Conservation (phyloP, 1,139 yeast genomes). For the Komagataea norvegica region DNA sequence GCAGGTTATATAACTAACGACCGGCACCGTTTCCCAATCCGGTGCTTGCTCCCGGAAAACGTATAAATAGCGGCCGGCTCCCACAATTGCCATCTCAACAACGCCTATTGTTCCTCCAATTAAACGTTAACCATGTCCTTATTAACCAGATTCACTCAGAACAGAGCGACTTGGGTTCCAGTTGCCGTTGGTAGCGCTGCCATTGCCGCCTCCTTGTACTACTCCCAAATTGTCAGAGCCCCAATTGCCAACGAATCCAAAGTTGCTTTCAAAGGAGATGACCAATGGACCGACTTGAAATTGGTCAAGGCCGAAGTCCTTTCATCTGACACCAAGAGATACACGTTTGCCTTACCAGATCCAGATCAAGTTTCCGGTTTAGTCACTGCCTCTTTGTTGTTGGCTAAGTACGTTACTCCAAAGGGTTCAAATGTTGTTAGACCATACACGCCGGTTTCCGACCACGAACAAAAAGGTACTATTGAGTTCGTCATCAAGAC, state of each 20-base stretch:
- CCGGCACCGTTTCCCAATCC: background rate
- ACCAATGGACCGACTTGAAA: slow-evolving; percentile 78
- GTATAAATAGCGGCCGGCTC: background rate
- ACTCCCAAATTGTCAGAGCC: slow-evolving; percentile 27
- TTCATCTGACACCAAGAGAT: slow-evolving; percentile 57
- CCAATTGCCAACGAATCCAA: slow-evolving; percentile 44
- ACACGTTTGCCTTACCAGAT: slow-evolving; percentile 67
- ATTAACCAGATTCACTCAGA: slow-evolving; percentile 26
- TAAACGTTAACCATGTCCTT: slow-evolving; percentile 6
- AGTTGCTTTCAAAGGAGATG: slow-evolving; percentile 62
- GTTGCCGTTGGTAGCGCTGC: slow-evolving; percentile 48
- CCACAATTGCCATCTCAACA: background rate
- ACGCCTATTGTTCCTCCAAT: too few relatives aligned
- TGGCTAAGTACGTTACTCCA: slow-evolving; percentile 76
- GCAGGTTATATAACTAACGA: too few relatives aligned
- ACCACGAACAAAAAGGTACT: slow-evolving; percentile 62
- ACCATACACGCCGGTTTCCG: slow-evolving; percentile 93
- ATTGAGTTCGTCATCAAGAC: slow-evolving; percentile 80
- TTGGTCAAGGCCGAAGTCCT: slow-evolving; percentile 52
- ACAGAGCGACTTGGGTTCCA: slow-evolving; percentile 26
- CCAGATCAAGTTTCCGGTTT: slow-evolving; percentile 73
- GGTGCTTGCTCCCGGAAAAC: background rate
- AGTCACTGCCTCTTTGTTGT: slow-evolving; percentile 70
- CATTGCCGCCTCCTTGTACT: slow-evolving; percentile 46
- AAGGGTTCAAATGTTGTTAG: slow-evolving; percentile 89